Base-by-base conservation (phyloP, 2,329 filamentous ascomycete genomes). In the Cytospora schulzeri region DNA sequence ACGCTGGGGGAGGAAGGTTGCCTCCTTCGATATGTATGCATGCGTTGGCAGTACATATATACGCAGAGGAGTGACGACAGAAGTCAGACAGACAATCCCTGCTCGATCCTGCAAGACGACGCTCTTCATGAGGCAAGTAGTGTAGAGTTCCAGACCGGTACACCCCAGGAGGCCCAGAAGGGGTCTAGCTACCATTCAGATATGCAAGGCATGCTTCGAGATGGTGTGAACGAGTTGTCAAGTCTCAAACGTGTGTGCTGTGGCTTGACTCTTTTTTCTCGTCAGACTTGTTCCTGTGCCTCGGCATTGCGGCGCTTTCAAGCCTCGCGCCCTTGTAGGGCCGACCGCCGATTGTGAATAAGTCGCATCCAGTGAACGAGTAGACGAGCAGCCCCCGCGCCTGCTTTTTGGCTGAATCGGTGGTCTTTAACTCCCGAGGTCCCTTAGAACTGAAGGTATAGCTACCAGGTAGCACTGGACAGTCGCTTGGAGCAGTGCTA, bases 31-130 rank as follows among this genome's bases (percentile, higher is more conserved):
- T 48, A 48, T 48, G 58, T 52, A 62, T 51, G 58, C 57, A 60
- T 73, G 71, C 68, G 72, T 65, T 74, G 73, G 72, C 73, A 73
- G 65, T 72, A 71, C 71, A 73, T 48, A 48, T 24, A 48, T 24
- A 24, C n/a, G n/a, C 38, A 24, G 8, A 5, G 7, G 71, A 66
- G 70, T 72, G 70, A 71, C 70, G 70, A 71, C 70, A 70, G 66
- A 48, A 15, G 11, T 19, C 22, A 62, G 8, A 45, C 45, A 48
- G 19, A 12, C 41, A 48, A 48, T 24, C 22, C 17, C 33, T 38
- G 52, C 28, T 22, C 8, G n/a, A 15, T 55, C 52, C 52, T 48
- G 41, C 41, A 45, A n/a, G 41, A n/a, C n/a, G 19, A 45, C 19
- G 19, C 19, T 45, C 41, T 45, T n/a, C n/a, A 19, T 45, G 41